phyloP scores from a whole-genome alignment of 305 asterid genomes.

The Plantago rigida region DNA sequence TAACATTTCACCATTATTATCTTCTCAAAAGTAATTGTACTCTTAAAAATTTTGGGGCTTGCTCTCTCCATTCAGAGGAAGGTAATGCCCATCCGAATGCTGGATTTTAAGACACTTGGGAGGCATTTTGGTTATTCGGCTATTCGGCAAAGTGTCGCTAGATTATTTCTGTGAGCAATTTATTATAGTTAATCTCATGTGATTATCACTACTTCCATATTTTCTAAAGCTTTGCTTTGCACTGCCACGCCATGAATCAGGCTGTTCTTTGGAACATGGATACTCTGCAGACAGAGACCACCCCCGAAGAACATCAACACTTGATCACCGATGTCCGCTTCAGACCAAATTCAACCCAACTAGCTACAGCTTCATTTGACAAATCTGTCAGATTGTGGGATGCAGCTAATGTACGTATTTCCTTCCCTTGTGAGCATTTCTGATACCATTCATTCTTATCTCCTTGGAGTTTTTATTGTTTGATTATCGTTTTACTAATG shows the following conservation, averaged over 20 bases:
- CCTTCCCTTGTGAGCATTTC: conserved; percentile 8
- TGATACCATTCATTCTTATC: conserved; percentile 11
- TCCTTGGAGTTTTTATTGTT: conserved; percentile 15
- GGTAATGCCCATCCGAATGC: too few species aligned
- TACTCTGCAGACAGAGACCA: conserved; percentile 64
- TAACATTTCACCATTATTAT: too few species aligned
- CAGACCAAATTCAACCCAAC: conserved; percentile 82
- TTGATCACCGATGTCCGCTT: conserved; percentile 84
- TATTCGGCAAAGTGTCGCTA: not conserved
- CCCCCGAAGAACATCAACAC: conserved; percentile 76
- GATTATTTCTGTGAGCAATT: not conserved
- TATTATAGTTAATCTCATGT: not conserved
- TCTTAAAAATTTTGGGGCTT: too few species aligned
- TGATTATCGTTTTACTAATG: conserved; percentile 13
- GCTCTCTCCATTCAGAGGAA: too few species aligned
- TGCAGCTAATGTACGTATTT: conserved; percentile 60
- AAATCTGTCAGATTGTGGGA: conserved; percentile 96
- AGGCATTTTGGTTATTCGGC: not conserved
- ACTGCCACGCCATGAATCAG: conserved; percentile 34
- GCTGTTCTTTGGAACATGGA: conserved; percentile 95
- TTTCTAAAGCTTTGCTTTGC: too few species aligned
- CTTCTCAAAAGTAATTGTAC: too few species aligned
- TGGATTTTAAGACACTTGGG: too few species aligned
- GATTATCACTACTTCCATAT: too few species aligned
- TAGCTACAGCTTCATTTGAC: conserved; percentile 89